Conservation (phyloP, 2,329 filamentous ascomycete species). For the Hymenoscyphus repandus region DNA sequence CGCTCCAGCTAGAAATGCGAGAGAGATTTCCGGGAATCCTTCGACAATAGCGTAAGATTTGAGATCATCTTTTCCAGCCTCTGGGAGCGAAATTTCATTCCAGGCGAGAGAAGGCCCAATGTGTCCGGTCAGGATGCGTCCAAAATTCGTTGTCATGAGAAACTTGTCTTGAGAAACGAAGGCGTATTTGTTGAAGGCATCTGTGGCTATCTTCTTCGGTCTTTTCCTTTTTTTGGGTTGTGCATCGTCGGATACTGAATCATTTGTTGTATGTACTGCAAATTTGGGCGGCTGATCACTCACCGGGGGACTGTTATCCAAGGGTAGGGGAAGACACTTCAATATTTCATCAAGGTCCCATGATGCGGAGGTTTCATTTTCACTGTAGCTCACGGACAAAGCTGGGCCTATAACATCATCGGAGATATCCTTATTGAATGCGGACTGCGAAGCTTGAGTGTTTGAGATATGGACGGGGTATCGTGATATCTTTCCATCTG, state of each 20-base stretch:
- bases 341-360: constrained; percentile 14
- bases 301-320: no score
- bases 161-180: constrained; percentile 51
- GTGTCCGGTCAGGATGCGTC: constrained; percentile 48
- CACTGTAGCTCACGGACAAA: no score
- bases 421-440: not conserved
- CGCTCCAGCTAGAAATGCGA: constrained; percentile 42
- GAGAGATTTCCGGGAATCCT: constrained; percentile 31
- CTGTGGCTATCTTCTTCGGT: constrained; percentile 33
- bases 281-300: no score
- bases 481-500: constrained; percentile 65
- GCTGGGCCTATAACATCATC: no score
- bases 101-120: constrained; percentile 19
- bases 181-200: constrained; percentile 56
- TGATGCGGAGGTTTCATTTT: no score
- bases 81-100: constrained; percentile 28
- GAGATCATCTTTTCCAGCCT: constrained; percentile 33
- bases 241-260: not conserved
- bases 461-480: constrained; percentile 8
- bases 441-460: not conserved
- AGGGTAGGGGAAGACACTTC: not conserved
- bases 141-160: constrained; percentile 55
- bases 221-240: constrained; percentile 23
- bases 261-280: not conserved
- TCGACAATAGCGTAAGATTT: constrained; percentile 43